Evolutionary conservation across 2,329 filamentous ascomycete genomes (phyloP).

Genomic region (Apiospora sp.): DNA sequence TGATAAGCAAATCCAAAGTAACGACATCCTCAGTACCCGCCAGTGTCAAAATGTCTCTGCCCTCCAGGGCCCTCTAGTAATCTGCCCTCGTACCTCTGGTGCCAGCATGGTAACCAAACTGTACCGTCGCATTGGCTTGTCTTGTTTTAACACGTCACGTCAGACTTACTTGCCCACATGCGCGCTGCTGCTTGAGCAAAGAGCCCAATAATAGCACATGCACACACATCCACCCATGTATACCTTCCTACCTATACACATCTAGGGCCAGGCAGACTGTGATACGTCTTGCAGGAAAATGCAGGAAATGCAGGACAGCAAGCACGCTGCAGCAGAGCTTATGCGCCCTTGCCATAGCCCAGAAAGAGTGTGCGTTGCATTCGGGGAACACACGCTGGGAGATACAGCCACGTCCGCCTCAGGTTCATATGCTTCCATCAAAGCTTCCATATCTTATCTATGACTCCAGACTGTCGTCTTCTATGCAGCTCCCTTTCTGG

Average conservation of each 20-base stretch:
- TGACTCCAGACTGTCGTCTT: slow-evolving; percentile 37
- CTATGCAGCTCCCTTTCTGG: slow-evolving; percentile 45
- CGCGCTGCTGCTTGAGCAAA: background rate
- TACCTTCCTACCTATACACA: background rate
- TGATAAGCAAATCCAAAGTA: slow-evolving; percentile 19
- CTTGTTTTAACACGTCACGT: slow-evolving; percentile 17
- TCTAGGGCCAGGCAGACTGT: slow-evolving; percentile 2
- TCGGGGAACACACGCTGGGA: slow-evolving; percentile 8
- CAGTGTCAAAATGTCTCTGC: background rate
- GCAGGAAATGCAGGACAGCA: slow-evolving; percentile 21
- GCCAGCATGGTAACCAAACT: background rate
- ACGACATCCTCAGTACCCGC: slow-evolving; percentile 9
- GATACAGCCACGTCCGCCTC: slow-evolving; percentile 24
- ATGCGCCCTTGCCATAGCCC: slow-evolving; percentile 3
- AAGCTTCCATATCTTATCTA: slow-evolving; percentile 45
- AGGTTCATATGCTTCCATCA: slow-evolving; percentile 37
- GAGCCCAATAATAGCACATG: background rate
- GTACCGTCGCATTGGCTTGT: background rate
- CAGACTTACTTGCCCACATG: background rate
- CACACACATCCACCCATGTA: background rate
- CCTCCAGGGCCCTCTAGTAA: background rate
- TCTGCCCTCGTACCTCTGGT: background rate
- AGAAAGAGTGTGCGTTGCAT: slow-evolving; percentile 10
- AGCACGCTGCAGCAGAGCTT: slow-evolving; percentile 20
- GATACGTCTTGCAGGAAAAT: slow-evolving; percentile 21